These are phyloP conservation scores for Spathaspora sp. DNA, from an alignment of 1,139 yeast species.

Conservation along the genomic window DNA sequence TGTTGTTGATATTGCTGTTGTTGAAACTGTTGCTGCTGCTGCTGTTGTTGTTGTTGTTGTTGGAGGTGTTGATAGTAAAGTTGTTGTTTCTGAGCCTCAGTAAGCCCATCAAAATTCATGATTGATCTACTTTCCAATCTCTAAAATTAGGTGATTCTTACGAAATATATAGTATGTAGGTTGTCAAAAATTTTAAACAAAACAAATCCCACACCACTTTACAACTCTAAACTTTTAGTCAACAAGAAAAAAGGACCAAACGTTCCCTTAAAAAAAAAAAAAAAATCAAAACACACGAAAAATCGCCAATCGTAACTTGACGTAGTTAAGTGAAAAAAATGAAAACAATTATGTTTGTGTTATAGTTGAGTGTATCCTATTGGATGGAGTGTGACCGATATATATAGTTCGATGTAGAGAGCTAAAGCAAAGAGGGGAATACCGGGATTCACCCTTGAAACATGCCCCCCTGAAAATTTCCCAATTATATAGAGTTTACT, in stretches of 20 bases:
- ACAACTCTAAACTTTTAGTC: not conserved
- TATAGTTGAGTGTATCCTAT: not conserved
- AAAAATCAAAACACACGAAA: not conserved
- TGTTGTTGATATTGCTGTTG: constrained; percentile 11
- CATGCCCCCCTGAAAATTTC: not conserved
- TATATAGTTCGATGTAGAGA: not conserved
- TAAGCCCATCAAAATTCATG: constrained; percentile 33
- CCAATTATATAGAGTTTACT: not conserved
- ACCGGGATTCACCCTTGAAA: not conserved
- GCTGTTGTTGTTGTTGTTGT: constrained; percentile 18
- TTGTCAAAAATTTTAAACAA: not conserved
- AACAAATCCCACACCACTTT: not conserved
- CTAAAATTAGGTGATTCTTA: not conserved
- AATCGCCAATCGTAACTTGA: not conserved
- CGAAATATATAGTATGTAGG: not conserved
- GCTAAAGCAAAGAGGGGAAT: not conserved
- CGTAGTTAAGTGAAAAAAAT: too few relatives aligned
- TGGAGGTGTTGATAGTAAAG: constrained; percentile 25
- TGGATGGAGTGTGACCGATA: not conserved
- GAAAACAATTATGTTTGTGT: not conserved
- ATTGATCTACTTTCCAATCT: not conserved
- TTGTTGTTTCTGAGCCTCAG: constrained; percentile 37
- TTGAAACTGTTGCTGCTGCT: constrained; percentile 12
- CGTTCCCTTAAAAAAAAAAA: not conserved
- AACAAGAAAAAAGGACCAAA: not conserved